A percentile compares a stretch with the other conserved stretches of the same genome.
Evolutionary conservation across 345 rosid species (phyloP).

Genomic region (Hirschfeldia incana): DNA sequence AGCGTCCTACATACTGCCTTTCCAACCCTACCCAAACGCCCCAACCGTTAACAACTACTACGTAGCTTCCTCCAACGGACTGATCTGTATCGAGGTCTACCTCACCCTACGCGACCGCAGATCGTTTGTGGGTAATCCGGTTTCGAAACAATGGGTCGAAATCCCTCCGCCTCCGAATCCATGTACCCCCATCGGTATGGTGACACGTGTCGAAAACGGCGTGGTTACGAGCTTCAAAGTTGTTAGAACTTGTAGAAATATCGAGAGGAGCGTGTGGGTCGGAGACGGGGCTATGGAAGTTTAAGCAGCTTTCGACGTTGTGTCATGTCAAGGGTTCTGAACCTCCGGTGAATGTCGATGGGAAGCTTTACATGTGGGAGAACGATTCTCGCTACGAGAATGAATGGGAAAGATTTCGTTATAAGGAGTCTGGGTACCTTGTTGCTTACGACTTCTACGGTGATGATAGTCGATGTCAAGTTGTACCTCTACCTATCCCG

Average conservation of each 20-base stretch:
- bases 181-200: background rate
- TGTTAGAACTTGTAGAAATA: background rate
- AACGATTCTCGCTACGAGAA: too few relatives aligned
- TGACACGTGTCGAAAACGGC: background rate
- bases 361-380: background rate
- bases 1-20: background rate
- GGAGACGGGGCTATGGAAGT: slow-evolving; percentile 6
- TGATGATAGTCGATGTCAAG: background rate
- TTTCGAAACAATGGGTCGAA: slow-evolving; percentile 7
- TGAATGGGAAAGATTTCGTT: background rate
- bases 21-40: background rate
- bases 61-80: slow-evolving; percentile 2
- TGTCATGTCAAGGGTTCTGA: background rate
- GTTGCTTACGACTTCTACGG: slow-evolving; percentile 8
- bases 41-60: background rate
- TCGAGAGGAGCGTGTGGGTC: background rate
- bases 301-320: background rate
- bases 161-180: background rate
- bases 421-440: background rate
- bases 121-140: slow-evolving; percentile 17
- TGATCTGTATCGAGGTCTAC: background rate
- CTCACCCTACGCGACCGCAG: background rate
- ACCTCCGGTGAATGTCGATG: background rate
- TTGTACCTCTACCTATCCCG: slow-evolving; percentile 2
- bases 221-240: slow-evolving; percentile 7